Evolutionary conservation across 2,329 filamentous ascomycete species (phyloP).

Genomic region (Claviceps digitariae): DNA sequence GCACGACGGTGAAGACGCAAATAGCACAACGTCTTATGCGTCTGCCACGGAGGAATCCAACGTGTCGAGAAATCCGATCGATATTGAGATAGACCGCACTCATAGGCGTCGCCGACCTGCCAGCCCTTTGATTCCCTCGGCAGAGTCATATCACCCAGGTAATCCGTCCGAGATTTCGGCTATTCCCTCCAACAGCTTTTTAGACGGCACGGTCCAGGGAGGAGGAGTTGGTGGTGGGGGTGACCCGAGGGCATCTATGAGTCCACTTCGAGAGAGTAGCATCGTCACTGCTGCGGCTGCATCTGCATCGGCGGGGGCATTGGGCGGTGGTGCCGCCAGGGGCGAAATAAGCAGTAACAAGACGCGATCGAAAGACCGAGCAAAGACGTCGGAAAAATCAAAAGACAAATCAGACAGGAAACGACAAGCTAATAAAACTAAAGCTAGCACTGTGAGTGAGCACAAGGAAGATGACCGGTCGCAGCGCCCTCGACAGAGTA

Average conservation of each 20-base stretch:
- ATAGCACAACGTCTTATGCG: conserved; percentile 59
- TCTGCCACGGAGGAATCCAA: conserved; percentile 72
- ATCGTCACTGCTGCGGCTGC: conserved; percentile 23
- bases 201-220: conserved; percentile 41
- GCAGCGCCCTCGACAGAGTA: conserved; percentile 37
- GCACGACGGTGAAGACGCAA: conserved; percentile 44
- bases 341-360: conserved; percentile 32
- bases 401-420: conserved; percentile 38
- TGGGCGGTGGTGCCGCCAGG: conserved; percentile 23
- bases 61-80: conserved; percentile 62
- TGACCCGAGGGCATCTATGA: conserved; percentile 26
- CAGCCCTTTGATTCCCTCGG: conserved; percentile 52
- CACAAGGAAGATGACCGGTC: conserved; percentile 34
- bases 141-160: conserved; percentile 46
- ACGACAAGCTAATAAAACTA: conserved; percentile 28
- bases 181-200: conserved; percentile 48
- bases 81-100: conserved; percentile 70
- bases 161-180: conserved; percentile 77
- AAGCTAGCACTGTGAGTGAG: conserved; percentile 34
- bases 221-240: conserved; percentile 8
- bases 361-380: conserved; percentile 30
- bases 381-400: conserved; percentile 25
- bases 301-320: conserved; percentile 12
- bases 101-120: conserved; percentile 46
- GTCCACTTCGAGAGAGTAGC: conserved; percentile 26